Evolutionary conservation across 2,329 filamentous ascomycete species (phyloP).

Genomic region (Claviceps spartinae): DNA sequence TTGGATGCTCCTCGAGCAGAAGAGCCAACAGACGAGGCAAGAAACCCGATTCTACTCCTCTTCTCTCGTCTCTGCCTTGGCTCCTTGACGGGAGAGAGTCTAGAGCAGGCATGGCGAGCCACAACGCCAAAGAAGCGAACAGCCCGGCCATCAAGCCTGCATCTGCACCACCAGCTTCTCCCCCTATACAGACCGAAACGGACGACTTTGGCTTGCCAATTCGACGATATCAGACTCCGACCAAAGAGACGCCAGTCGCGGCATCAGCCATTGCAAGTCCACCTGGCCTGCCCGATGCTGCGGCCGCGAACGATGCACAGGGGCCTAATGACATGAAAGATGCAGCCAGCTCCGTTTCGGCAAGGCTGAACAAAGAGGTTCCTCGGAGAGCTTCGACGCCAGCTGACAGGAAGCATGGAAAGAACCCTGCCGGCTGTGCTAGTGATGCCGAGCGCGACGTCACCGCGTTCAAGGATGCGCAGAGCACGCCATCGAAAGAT

Average conservation of each 20-base stretch:
- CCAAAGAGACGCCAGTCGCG: constrained; percentile 9
- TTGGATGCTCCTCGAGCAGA: constrained; percentile 16
- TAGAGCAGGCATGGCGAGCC: constrained; percentile 9
- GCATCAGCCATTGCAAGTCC: constrained; percentile 5
- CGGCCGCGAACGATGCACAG: not conserved
- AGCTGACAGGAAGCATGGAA: not conserved
- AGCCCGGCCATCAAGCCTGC: constrained; percentile 9
- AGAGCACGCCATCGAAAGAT: constrained; percentile 13
- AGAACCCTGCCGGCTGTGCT: constrained; percentile 8
- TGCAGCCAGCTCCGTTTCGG: not conserved
- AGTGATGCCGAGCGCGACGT: constrained; percentile 21
- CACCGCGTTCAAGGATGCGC: constrained; percentile 23
- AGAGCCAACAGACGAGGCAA: not conserved
- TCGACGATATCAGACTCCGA: constrained; percentile 30
- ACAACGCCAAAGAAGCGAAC: constrained; percentile 14
- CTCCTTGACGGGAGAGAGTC: constrained; percentile 5
- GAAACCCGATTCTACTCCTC: not conserved
- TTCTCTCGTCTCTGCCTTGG: constrained; percentile 4
- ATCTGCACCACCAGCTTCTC: constrained; percentile 5
- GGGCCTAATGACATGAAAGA: not conserved
- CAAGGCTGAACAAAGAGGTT: not conserved
- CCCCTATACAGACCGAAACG: constrained; percentile 27
- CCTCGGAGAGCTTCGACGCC: not conserved
- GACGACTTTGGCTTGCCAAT: constrained; percentile 63
- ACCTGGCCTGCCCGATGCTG: not conserved